A percentile compares a stretch with the other conserved stretches of the same genome.
These are phyloP conservation scores for Calonectria henricotiae DNA, from an alignment of 2,329 filamentous ascomycete species.

Conservation along the genomic window DNA sequence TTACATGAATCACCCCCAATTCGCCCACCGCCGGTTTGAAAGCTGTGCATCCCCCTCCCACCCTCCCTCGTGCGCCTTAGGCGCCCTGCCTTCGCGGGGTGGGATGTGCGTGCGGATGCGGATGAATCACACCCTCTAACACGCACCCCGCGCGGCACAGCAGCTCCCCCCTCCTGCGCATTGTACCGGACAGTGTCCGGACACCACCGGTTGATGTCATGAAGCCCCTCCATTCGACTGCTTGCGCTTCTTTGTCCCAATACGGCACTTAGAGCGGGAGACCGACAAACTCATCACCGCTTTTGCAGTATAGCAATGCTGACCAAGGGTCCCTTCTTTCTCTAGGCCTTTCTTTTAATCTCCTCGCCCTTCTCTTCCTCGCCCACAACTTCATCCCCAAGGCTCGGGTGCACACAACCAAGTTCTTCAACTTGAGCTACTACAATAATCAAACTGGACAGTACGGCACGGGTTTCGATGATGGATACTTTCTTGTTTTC, in stretches of 20 bases:
- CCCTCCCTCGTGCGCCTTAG: conserved; percentile 29
- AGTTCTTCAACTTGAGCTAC: conserved; percentile 92
- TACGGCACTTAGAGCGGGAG: conserved; percentile 29
- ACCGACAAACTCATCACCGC: conserved; percentile 10
- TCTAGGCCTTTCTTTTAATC: conserved; percentile 85
- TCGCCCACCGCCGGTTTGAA: conserved; percentile 1
- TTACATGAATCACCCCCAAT: conserved; percentile 35
- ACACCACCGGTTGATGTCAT: conserved; percentile 41
- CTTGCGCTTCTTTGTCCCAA: conserved; percentile 27
- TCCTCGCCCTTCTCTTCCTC: conserved; percentile 86
- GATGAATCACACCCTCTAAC: conserved; percentile 41
- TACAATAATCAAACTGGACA: conserved; percentile 78
- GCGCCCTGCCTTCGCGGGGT: conserved; percentile 1
- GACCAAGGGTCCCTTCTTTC: conserved; percentile 37
- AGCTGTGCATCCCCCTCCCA: conserved; percentile 9
- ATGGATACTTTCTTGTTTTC: conserved; percentile 84
- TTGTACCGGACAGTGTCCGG: conserved; percentile 37
- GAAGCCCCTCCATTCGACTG: conserved; percentile 20
- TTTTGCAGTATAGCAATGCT: conserved; percentile 44
- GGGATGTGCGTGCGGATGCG: conserved; percentile 9
- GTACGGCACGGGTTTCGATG: conserved; percentile 86
- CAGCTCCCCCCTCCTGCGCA: conserved; percentile 41
- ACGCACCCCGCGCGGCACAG: conserved; percentile 50
- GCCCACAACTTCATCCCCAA: conserved; percentile 88
- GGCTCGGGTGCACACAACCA: conserved; percentile 83